Conservation (phyloP, 768 basidiomycete genomes). For the Pleurotus djamor region DNA sequence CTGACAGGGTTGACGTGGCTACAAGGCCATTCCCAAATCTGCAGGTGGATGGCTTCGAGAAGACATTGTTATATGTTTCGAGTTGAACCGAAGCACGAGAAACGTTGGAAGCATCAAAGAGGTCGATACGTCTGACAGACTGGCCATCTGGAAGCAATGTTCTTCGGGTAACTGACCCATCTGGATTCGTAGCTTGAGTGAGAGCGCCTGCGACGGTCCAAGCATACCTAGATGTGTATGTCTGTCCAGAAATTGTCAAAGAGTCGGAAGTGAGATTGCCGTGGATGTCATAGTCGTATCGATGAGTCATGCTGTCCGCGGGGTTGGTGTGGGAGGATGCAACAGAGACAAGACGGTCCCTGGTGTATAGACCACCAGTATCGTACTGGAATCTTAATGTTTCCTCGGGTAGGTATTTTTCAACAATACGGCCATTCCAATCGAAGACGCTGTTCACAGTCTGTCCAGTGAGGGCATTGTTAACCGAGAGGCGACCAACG, state of each 20-base stretch:
- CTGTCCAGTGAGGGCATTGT: neutral
- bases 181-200: neutral
- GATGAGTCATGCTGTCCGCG: neutral
- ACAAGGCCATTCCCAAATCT: conserved; percentile 1
- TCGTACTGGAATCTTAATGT: conserved; percentile 1
- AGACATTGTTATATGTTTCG: neutral
- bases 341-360: conserved; percentile 1
- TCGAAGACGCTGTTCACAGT: neutral
- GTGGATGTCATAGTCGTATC: neutral
- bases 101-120: neutral
- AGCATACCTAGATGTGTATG: neutral
- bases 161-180: neutral
- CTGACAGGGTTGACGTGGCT: neutral
- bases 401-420: neutral
- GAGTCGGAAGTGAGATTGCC: neutral
- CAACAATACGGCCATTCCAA: neutral
- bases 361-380: neutral
- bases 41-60: neutral
- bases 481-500: neutral
- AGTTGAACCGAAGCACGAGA: neutral
- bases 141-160: neutral
- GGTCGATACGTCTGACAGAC: neutral
- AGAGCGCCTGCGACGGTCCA: neutral
- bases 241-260: neutral
- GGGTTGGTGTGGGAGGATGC: no score